Base-by-base conservation (phyloP, 257 asterid species). In the Hygrophila difformis region DNA sequence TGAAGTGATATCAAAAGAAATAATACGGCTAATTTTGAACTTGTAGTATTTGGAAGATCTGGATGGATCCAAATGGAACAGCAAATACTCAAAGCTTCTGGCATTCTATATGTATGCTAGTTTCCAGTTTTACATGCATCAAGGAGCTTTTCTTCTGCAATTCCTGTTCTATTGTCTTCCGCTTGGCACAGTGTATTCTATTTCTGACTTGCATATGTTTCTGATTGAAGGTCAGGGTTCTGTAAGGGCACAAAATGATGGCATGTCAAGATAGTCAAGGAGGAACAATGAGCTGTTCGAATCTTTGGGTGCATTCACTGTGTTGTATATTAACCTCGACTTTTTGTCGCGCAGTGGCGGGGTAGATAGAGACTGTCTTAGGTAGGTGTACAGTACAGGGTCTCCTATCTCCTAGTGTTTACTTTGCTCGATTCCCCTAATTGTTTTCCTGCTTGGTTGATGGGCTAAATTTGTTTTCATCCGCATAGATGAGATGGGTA, bases 321-420 rank as follows among this genome's bases (percentile, higher is more conserved):
- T 53, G 71, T 35, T 78, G 88, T 80, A 81, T 47, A 81, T 72
- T 62, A 65, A 45, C 60, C 39, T 62, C 53, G 49, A 64, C 61
- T 55, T 14, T 3, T 61, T n/a, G n/a, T n/a, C n/a, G n/a, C n/a
- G n/a, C 39, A 75, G 67, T 67, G 44, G 34, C 6, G 47, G 7
- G 68, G 71, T 72, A 71, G 71, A 48, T 65, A 55, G 77, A 61
- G 78, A 66, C 57, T 62, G 51, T 63, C n/a, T 71, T 82, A 77
- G 77, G 68, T 78, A 81, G 63, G 60, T 79, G 95, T 88, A 84
- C 78, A 88, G 78, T 61, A n/a, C n/a, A n/a, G n/a, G n/a, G 66
- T 81, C 68, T 65, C 63, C 19, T 56, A 58, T 77, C 74, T 68
- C 67, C 67, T 35, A 24, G 59, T 65, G 49, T 12, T 34, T 46